These are phyloP conservation scores for Agrocybe praecox DNA, from an alignment of 768 basidiomycete genomes.

Conservation along the genomic window DNA sequence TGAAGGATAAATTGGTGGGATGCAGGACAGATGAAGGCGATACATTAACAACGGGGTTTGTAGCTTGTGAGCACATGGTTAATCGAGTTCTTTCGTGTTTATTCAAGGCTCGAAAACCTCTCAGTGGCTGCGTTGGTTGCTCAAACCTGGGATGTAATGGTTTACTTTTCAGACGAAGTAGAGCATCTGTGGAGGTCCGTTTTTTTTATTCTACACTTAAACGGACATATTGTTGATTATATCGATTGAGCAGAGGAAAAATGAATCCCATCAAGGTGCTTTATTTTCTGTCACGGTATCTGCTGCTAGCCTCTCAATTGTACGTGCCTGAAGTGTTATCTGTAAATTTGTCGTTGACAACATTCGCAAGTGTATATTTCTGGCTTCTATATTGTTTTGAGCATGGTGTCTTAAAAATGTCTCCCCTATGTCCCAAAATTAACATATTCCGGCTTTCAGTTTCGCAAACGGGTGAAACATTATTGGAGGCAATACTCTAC, in stretches of 20 bases:
- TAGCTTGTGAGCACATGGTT: background rate
- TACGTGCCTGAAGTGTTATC: too few relatives aligned
- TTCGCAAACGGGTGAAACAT: background rate
- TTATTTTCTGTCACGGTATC: slow-evolving; percentile 1
- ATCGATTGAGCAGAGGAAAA: background rate
- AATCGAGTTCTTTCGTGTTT: background rate
- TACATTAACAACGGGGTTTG: background rate
- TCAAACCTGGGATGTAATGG: slow-evolving; percentile 10
- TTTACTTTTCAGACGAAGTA: slow-evolving; percentile 9
- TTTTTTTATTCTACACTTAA: background rate
- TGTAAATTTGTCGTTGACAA: background rate
- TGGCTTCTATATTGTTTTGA: background rate
- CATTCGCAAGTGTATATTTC: background rate
- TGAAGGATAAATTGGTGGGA: too few relatives aligned
- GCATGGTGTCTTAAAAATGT: background rate
- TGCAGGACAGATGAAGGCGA: background rate
- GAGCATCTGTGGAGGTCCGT: slow-evolving; percentile 14
- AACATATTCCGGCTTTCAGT: background rate
- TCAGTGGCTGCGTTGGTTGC: slow-evolving; percentile 10
- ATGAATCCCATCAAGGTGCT: background rate
- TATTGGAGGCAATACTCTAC: background rate
- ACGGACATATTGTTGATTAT: too few relatives aligned
- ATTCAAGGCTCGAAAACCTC: background rate
- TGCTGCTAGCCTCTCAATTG: background rate
- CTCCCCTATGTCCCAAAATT: background rate